Evolutionary conservation across 2,329 filamentous ascomycete species (phyloP).

Genomic region (Chrysoporthe deuterocubensis): DNA sequence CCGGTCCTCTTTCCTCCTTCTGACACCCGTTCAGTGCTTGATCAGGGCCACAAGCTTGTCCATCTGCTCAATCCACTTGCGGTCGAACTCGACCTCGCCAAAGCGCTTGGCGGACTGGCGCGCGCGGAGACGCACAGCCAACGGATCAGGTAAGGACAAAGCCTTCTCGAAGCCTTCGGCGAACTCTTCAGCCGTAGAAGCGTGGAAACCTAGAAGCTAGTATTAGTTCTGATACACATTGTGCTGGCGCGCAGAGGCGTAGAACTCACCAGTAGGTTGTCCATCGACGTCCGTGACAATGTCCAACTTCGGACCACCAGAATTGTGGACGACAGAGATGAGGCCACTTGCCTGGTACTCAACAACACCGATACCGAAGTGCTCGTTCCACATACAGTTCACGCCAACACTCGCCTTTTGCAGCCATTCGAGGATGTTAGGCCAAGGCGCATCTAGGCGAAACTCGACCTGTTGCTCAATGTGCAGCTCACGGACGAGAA

Average conservation of each 20-base stretch:
- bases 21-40: background rate
- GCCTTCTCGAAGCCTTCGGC: constrained; percentile 80
- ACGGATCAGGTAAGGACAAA: constrained; percentile 70
- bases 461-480: constrained; percentile 87
- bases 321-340: constrained; percentile 90
- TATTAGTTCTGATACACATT: constrained; percentile 28
- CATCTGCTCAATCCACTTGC: constrained; percentile 77
- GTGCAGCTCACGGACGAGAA: constrained; percentile 83
- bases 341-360: constrained; percentile 97
- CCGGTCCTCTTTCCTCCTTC: background rate
- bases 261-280: constrained; percentile 69
- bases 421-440: constrained; percentile 81
- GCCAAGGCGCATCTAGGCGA: constrained; percentile 87
- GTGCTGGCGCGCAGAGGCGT: background rate
- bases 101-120: constrained; percentile 81
- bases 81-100: constrained; percentile 82
- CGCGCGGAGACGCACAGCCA: constrained; percentile 76
- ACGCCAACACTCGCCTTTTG: constrained; percentile 80
- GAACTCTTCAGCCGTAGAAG: constrained; percentile 77
- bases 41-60: constrained; percentile 66
- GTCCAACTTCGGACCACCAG: constrained; percentile 89
- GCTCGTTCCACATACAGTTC: constrained; percentile 99
- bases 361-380: constrained; percentile 97
- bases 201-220: constrained; percentile 73
- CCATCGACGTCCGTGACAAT: constrained; percentile 86